Evolutionary conservation across 345 rosid species (phyloP), one percentile per base, ranked within the genome.

Genomic region (Syzygium aromaticum): DNA sequence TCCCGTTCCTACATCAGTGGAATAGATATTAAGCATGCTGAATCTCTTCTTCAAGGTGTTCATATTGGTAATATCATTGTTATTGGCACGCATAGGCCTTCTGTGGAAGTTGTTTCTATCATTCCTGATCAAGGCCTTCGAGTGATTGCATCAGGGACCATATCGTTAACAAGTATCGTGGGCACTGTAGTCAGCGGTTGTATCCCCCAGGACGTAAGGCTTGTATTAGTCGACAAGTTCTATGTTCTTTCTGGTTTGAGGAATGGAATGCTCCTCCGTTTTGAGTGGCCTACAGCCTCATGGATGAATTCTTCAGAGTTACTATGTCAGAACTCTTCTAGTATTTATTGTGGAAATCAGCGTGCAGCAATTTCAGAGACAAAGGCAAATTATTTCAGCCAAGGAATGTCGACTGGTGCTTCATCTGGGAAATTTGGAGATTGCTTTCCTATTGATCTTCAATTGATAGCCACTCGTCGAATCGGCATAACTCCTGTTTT

Each of bases 401-500:
- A 89, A 54, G 87, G 90, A 54, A 85, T 52, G 56, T 87, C 67
- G 87, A 86, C 90, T 88, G 87, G 85, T 90, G 90, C 87, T 83
- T 86, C 88, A 85, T 77, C 59, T 77, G 87, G 87, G 80, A 87
- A 89, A 53, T 49, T 54, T 52, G 90, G 52, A 87, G 94, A 90
- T 86, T 91, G 63, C 86, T 86, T 87, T 84, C 95, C 96, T 51
- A 53, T 92, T 87, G 92, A 91, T 89, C 97, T 98, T 91, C 93
- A 95, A 89, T 90, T 95, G 90, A 94, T 98, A 89, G 97, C 99
- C 84, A 93, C 94, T 88, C 98, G 99, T 57, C 97, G 95, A 89
- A 96, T 98, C 51, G 99, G 99, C 89, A 91, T 96, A 90, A 98
- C 99, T 87, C 99, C 99, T 86, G 98, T 98, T 91, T 98, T 98